Conservation (phyloP, 306 rosid genomes). For the Glycine latifolia region DNA sequence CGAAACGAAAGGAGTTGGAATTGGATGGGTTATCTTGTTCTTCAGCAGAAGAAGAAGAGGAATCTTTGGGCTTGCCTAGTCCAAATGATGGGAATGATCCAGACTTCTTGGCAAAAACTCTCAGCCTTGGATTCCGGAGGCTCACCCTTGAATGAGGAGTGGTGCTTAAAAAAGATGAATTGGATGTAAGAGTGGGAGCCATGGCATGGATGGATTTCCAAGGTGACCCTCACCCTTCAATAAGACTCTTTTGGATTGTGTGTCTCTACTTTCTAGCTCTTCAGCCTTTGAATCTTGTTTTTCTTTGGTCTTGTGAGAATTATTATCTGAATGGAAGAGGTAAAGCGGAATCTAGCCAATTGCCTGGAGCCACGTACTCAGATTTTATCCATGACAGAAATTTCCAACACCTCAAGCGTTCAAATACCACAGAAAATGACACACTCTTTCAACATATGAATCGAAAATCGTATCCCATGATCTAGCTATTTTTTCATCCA, state of each 20-base stretch:
- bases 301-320: slow-evolving; percentile 32
- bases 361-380: slow-evolving; percentile 61
- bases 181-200: slow-evolving; percentile 82
- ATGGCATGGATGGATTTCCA: slow-evolving; percentile 46
- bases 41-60: slow-evolving; percentile 40
- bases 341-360: slow-evolving; percentile 53
- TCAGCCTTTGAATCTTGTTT: slow-evolving; percentile 11
- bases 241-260: not conserved
- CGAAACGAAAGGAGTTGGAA: slow-evolving; percentile 64
- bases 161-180: slow-evolving; percentile 66
- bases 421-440: slow-evolving; percentile 41
- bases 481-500: not conserved
- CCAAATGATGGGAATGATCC: slow-evolving; percentile 68
- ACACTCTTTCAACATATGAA: not conserved
- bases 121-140: slow-evolving; percentile 52
- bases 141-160: slow-evolving; percentile 57
- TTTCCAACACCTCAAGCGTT: slow-evolving; percentile 59
- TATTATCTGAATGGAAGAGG: slow-evolving; percentile 62
- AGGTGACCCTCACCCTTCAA: slow-evolving; percentile 25
- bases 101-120: slow-evolving; percentile 60
- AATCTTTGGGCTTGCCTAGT: slow-evolving; percentile 60
- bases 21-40: slow-evolving; percentile 45
- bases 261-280: not conserved
- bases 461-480: not conserved
- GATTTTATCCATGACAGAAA: slow-evolving; percentile 58